Conservation (phyloP, 306 rosid species). For the Corylus heterophylla region DNA sequence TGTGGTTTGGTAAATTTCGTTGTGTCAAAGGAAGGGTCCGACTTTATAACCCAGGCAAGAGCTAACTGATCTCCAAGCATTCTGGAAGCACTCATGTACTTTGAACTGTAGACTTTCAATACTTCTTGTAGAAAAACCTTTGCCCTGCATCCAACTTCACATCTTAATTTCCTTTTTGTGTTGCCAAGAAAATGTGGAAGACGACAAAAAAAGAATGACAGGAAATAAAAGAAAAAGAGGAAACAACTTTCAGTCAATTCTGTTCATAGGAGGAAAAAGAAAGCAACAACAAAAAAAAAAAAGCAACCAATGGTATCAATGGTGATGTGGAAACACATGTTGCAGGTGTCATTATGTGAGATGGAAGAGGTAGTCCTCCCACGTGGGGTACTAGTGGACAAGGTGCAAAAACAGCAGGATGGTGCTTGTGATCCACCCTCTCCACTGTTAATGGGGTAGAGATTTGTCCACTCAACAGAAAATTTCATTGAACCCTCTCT, state of each 20-base stretch:
- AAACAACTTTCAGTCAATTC: constrained; percentile 1
- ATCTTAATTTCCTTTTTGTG: background rate
- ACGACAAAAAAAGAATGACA: background rate
- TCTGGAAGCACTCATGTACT: constrained; percentile 69
- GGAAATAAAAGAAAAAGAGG: background rate
- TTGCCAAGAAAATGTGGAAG: background rate
- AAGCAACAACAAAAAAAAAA: background rate
- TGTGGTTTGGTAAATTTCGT: constrained; percentile 54
- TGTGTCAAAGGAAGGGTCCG: constrained; percentile 66
- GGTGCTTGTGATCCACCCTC: background rate
- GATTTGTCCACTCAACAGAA: background rate
- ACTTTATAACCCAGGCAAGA: constrained; percentile 88
- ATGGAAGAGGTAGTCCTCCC: background rate
- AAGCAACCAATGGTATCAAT: background rate
- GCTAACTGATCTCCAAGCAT: constrained; percentile 99
- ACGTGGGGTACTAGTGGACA: background rate
- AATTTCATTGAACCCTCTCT: background rate
- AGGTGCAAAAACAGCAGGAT: constrained; percentile 12
- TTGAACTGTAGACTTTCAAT: constrained; percentile 58
- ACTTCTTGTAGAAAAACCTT: constrained; percentile 74
- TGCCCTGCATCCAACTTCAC: constrained; percentile 53
- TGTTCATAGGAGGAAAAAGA: background rate
- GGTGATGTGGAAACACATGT: no score
- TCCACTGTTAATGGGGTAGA: background rate
- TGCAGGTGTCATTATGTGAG: background rate